These are phyloP conservation scores for Mucor plumbeus DNA, from an alignment of 371 early-diverging fungal species.

Conservation along the genomic window DNA sequence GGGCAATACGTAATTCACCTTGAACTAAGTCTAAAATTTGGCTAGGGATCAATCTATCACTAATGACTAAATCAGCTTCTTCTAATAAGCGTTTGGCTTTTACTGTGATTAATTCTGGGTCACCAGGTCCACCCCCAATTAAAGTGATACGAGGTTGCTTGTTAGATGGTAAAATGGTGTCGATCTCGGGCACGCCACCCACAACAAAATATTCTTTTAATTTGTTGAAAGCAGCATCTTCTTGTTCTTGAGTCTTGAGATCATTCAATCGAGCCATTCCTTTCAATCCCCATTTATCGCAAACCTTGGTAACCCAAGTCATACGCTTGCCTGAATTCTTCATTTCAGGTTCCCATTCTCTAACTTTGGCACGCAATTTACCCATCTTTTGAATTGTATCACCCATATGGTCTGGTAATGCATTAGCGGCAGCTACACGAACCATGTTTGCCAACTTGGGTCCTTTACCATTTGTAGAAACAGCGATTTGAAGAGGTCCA, in stretches of 20 bases:
- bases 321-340: conserved; percentile 74
- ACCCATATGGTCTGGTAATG: conserved; percentile 71
- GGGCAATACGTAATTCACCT: conserved; percentile 70
- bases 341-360: conserved; percentile 71
- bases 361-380: conserved; percentile 66
- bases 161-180: conserved; percentile 28
- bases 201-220: conserved; percentile 65
- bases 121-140: conserved; percentile 90
- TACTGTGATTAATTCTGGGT: conserved; percentile 77
- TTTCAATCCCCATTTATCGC: conserved; percentile 61
- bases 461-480: conserved; percentile 90
- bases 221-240: conserved; percentile 43
- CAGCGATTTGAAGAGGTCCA: conserved; percentile 85
- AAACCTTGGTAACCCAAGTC: conserved; percentile 80
- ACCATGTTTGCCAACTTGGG: conserved; percentile 87
- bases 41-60: conserved; percentile 80
- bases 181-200: conserved; percentile 36
- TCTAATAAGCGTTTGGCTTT: conserved; percentile 66
- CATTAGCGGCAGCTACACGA: conserved; percentile 65
- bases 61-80: conserved; percentile 80
- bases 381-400: conserved; percentile 78
- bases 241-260: conserved; percentile 29
- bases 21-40: conserved; percentile 66
- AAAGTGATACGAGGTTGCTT: conserved; percentile 58
- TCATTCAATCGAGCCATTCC: conserved; percentile 38